Percentiles rank a stretch among this genome's conserved stretches.
These are phyloP conservation scores for Tuber melanosporum DNA, from an alignment of 495 filamentous ascomycete species.

Conservation along the genomic window DNA sequence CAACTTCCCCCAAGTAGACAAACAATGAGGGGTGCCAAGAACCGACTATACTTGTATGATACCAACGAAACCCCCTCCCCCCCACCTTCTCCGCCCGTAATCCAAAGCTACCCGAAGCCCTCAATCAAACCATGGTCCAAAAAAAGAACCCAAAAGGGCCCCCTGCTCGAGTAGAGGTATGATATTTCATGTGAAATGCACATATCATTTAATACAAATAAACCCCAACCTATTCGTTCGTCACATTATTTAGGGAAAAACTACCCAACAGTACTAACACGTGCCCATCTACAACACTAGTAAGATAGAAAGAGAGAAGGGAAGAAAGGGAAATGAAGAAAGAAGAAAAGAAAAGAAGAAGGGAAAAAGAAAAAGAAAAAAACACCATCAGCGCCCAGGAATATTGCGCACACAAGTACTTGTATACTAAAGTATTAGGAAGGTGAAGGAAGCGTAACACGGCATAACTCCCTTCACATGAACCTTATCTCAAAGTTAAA, in stretches of 20 bases:
- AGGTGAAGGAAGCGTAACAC: neutral
- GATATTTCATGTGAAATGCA: neutral
- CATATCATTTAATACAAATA: neutral
- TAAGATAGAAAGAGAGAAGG: neutral
- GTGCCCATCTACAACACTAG: neutral
- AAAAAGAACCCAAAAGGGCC: too few species aligned
- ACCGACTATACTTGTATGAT: neutral
- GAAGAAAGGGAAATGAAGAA: neutral
- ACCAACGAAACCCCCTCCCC: neutral
- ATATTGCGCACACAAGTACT: neutral
- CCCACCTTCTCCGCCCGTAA: neutral
- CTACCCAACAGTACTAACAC: neutral
- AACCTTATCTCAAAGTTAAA: neutral
- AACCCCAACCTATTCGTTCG: neutral
- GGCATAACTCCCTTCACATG: conserved; percentile 1
- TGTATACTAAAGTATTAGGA: neutral
- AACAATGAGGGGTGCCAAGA: neutral
- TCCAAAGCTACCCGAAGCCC: neutral
- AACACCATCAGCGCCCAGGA: neutral
- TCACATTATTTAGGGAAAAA: neutral
- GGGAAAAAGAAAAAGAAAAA: neutral
- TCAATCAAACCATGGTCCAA: neutral
- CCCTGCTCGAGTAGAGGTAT: neutral
- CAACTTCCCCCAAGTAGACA: neutral
- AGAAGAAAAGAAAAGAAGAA: neutral